phyloP scores from a whole-genome alignment of 352 stramenopile species.

The Globisporangium mamillatum region DNA sequence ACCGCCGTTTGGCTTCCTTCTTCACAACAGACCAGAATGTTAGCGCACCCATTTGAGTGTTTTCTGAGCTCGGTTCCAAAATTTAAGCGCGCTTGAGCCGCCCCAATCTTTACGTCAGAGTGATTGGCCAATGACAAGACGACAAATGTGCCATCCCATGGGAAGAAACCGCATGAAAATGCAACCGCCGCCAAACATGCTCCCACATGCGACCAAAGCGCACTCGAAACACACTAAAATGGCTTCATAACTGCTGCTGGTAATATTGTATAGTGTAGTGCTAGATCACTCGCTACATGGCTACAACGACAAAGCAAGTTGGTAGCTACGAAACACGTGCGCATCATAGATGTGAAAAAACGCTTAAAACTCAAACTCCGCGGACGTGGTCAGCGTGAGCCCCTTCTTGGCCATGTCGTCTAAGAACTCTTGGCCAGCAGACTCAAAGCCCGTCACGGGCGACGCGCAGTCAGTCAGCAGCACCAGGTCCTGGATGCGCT shows the following conservation, averaged over 20 bases:
- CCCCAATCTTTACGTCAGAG: no score
- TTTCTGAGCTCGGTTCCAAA: no score
- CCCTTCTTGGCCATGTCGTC: constrained; percentile 59
- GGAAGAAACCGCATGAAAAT: neutral
- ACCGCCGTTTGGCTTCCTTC: no score
- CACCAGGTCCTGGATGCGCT: constrained; percentile 67
- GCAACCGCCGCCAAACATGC: neutral
- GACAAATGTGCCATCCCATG: constrained; percentile 9
- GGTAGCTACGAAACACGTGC: neutral
- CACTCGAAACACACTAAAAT: neutral
- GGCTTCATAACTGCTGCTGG: neutral
- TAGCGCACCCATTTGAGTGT: no score
- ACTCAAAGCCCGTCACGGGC: constrained; percentile 69
- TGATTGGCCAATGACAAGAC: constrained; percentile 6
- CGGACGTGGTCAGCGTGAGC: constrained; percentile 58
- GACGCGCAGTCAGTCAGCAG: constrained; percentile 78
- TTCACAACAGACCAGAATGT: no score
- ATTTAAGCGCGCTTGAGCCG: no score
- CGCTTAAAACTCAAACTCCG: constrained; percentile 33
- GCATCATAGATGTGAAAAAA: neutral
- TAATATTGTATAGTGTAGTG: neutral
- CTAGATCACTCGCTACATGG: neutral
- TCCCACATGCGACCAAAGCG: neutral
- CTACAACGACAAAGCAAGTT: neutral
- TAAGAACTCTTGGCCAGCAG: constrained; percentile 60